These are phyloP conservation scores for Alternaria arborescens DNA, from an alignment of 2,329 filamentous ascomycete species.

Conservation along the genomic window DNA sequence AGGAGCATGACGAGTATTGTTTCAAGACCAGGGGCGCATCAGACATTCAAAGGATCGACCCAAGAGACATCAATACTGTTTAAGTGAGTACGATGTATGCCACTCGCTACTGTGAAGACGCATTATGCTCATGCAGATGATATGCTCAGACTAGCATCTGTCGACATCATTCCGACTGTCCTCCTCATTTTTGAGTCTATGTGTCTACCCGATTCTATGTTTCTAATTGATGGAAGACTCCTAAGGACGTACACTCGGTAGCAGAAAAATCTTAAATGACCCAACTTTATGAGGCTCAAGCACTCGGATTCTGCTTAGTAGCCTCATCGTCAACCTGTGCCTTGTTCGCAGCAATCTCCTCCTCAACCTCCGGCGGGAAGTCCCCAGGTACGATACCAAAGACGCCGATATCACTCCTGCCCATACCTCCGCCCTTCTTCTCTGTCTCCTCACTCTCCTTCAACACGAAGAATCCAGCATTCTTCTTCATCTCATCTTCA, in stretches of 20 bases:
- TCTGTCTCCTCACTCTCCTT: slow-evolving; percentile 61
- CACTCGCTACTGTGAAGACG: not conserved
- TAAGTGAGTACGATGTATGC: not conserved
- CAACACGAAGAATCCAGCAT: slow-evolving; percentile 46
- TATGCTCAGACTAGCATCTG: not conserved
- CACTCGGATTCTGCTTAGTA: slow-evolving; percentile 24
- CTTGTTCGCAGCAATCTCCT: slow-evolving; percentile 8
- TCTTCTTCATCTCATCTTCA: slow-evolving; percentile 57
- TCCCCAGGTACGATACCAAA: slow-evolving; percentile 36
- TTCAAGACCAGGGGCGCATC: not conserved
- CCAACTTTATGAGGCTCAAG: not conserved
- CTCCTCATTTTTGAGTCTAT: not conserved
- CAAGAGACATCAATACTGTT: not conserved
- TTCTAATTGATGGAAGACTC: not conserved
- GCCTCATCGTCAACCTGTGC: slow-evolving; percentile 25
- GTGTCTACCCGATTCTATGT: not conserved
- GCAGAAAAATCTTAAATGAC: not conserved
- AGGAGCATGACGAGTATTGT: slow-evolving; percentile 3
- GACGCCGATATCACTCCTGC: slow-evolving; percentile 56
- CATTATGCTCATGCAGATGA: not conserved
- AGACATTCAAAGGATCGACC: not conserved
- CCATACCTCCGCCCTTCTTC: slow-evolving; percentile 59
- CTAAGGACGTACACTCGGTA: not conserved
- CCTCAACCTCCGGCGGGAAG: slow-evolving; percentile 38
- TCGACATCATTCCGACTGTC: not conserved